Evolutionary conservation across 1,284 basidiomycete genomes (phyloP).

Genomic region (Ganoderma boninense): DNA sequence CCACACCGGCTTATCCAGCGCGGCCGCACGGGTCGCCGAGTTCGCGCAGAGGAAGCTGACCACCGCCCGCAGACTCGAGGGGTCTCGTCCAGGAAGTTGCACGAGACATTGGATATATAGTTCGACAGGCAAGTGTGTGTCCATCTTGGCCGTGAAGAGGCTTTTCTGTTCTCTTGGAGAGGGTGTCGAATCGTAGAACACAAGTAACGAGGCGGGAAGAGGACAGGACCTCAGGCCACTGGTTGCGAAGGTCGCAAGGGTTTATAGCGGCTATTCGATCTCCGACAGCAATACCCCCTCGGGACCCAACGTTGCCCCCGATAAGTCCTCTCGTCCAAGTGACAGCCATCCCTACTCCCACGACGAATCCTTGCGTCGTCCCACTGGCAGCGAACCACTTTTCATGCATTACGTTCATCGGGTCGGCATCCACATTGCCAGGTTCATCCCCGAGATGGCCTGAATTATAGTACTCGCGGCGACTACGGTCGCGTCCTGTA

Average conservation of each 20-base stretch:
- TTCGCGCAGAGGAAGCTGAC: constrained; percentile 40
- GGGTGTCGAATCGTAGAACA: background rate
- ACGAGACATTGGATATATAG: constrained; percentile 39
- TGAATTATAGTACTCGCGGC: background rate
- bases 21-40: constrained; percentile 40
- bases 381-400: background rate
- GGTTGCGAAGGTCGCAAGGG: background rate
- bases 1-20: constrained; percentile 50
- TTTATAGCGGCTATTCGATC: constrained; percentile 1
- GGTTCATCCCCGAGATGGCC: background rate
- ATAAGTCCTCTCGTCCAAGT: background rate
- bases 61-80: constrained; percentile 38
- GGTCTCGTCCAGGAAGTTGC: constrained; percentile 39
- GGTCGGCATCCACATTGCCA: background rate
- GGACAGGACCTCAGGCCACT: background rate
- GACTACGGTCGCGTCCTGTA: background rate
- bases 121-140: constrained; percentile 34
- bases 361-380: background rate
- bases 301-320: background rate
- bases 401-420: background rate
- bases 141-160: background rate
- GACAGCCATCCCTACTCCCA: background rate
- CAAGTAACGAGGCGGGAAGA: background rate
- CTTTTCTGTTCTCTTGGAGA: background rate
- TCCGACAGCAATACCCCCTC: background rate